Percentiles rank a stretch among this genome's conserved stretches.
phyloP scores from a whole-genome alignment of 2,329 filamentous ascomycete genomes.

The Aureobasidium leucospermi region DNA sequence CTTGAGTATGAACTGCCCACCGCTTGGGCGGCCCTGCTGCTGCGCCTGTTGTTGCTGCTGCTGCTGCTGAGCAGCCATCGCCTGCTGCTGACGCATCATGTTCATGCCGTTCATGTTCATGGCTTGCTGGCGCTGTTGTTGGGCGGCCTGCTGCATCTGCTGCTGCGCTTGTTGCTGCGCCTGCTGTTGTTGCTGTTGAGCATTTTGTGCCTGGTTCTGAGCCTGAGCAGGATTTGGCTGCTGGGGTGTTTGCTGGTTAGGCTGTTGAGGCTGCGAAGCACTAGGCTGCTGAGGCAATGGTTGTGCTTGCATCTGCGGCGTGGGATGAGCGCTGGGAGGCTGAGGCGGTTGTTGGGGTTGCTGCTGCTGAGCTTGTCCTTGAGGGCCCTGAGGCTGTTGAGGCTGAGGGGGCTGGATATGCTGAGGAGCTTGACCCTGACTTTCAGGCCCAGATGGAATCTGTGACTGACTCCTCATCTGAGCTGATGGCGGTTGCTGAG shows the following conservation, averaged over 20 bases:
- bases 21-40: constrained; percentile 23
- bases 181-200: constrained; percentile 38
- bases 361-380: constrained; percentile 14
- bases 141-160: constrained; percentile 21
- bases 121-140: constrained; percentile 26
- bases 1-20: constrained; percentile 43
- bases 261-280: constrained; percentile 18
- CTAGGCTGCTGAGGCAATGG: constrained; percentile 19
- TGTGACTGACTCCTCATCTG: constrained; percentile 36
- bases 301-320: constrained; percentile 18
- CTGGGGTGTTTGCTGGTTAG: constrained; percentile 36
- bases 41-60: constrained; percentile 19
- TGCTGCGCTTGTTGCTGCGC: constrained; percentile 20
- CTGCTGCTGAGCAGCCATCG: constrained; percentile 15
- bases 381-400: constrained; percentile 19
- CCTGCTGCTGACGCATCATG: constrained; percentile 21
- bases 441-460: constrained; percentile 21
- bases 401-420: constrained; percentile 32
- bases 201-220: constrained; percentile 36
- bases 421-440: constrained; percentile 25
- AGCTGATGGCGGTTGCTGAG: constrained; percentile 27
- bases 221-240: constrained; percentile 25
- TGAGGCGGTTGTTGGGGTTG: constrained; percentile 20
- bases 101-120: constrained; percentile 11
- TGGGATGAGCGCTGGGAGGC: constrained; percentile 3